Conservation (phyloP, 306 rosid species). For the Oxytropis ochrocephala region DNA sequence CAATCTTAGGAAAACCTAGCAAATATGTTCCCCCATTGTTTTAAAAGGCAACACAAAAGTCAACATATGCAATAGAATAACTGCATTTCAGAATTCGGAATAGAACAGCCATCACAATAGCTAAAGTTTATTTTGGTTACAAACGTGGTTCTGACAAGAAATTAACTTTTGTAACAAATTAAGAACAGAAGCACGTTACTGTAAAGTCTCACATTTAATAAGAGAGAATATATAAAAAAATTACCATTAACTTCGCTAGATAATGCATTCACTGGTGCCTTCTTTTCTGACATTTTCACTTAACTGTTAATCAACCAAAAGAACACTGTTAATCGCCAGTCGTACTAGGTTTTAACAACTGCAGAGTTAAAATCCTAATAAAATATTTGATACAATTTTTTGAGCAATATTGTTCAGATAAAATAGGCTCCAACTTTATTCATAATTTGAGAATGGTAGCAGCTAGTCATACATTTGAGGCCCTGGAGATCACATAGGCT, state of each 20-base stretch:
- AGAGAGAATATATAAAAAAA: background rate
- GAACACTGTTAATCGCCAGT: background rate
- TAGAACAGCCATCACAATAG: background rate
- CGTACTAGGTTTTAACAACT: background rate
- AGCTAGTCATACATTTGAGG: slow-evolving; percentile 58
- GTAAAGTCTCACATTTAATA: background rate
- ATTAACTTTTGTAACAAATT: too few relatives aligned
- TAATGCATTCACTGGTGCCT: slow-evolving; percentile 20
- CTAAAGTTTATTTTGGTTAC: background rate
- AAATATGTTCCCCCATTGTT: too few relatives aligned
- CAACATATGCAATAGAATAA: too few relatives aligned
- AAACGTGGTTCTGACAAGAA: background rate
- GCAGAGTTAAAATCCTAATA: background rate
- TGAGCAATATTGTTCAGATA: background rate
- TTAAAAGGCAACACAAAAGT: too few relatives aligned
- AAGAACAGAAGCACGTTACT: background rate
- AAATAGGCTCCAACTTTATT: slow-evolving; percentile 1
- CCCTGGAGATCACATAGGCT: slow-evolving; percentile 97
- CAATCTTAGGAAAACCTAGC: too few relatives aligned
- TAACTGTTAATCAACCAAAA: slow-evolving; percentile 42
- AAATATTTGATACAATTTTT: background rate
- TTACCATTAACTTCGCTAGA: slow-evolving; percentile 36
- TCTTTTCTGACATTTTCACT: slow-evolving; percentile 42
- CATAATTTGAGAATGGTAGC: slow-evolving; percentile 9
- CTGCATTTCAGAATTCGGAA: background rate